These are phyloP conservation scores for Cichorium intybus DNA, from an alignment of 140 eudicot species.

Conservation along the genomic window DNA sequence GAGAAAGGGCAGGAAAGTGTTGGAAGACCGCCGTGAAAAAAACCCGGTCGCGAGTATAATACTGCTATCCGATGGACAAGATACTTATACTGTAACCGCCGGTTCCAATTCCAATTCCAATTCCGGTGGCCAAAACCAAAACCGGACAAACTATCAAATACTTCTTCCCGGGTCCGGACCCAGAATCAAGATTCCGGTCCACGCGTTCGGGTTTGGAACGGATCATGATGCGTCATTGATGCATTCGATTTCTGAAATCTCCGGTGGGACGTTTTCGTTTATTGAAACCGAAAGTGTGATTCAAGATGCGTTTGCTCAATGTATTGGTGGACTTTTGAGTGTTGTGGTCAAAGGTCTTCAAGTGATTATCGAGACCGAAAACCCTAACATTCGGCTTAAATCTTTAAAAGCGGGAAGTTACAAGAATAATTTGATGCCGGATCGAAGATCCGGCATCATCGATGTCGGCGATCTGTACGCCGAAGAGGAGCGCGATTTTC, in stretches of 20 bases:
- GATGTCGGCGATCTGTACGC: slow-evolving; percentile 77
- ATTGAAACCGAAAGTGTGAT: slow-evolving; percentile 69
- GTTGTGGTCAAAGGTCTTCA: slow-evolving; percentile 67
- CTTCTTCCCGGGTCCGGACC: slow-evolving; percentile 47
- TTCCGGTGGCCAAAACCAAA: slow-evolving; percentile 16
- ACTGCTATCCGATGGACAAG: slow-evolving; percentile 71
- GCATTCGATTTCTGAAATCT: slow-evolving; percentile 69
- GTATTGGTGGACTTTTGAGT: slow-evolving; percentile 80
- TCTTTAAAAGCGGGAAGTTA: slow-evolving; percentile 63
- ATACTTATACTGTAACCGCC: slow-evolving; percentile 45
- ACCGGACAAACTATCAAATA: slow-evolving; percentile 30
- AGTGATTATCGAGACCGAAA: slow-evolving; percentile 40
- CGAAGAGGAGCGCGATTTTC: slow-evolving; percentile 71
- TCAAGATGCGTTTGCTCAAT: slow-evolving; percentile 85
- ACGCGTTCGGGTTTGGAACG: slow-evolving; percentile 67
- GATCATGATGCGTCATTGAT: slow-evolving; percentile 69
- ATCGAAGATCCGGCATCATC: slow-evolving; percentile 41
- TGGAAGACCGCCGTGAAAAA: slow-evolving; percentile 67
- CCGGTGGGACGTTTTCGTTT: slow-evolving; percentile 83
- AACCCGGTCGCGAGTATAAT: slow-evolving; percentile 73
- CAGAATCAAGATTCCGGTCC: slow-evolving; percentile 55
- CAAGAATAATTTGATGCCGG: slow-evolving; percentile 33
- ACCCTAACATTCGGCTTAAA: slow-evolving; percentile 29
- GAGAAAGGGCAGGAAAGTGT: slow-evolving; percentile 61
- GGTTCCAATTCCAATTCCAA: slow-evolving; percentile 3